These are phyloP conservation scores for Neovahlkampfia damariscottae DNA, from an alignment of 78 protist species.

Conservation along the genomic window DNA sequence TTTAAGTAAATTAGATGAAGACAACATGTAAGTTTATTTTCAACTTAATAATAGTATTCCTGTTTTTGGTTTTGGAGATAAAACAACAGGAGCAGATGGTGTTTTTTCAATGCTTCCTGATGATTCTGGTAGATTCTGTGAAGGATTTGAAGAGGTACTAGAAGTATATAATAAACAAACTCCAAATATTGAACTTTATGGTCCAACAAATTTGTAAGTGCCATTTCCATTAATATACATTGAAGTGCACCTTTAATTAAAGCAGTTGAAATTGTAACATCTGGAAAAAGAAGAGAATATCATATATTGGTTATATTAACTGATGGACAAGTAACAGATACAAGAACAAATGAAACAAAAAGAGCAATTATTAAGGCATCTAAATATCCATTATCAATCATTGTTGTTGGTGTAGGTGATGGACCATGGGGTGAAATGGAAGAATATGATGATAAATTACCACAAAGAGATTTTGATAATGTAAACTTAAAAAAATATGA, in stretches of 20 bases:
- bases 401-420: constrained; percentile 23
- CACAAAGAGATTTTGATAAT: constrained; percentile 34
- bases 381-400: constrained; percentile 26
- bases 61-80: constrained; percentile 11
- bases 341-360: not conserved
- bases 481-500: not conserved
- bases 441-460: constrained; percentile 30
- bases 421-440: constrained; percentile 47
- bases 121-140: not conserved
- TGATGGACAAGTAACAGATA: constrained; percentile 18
- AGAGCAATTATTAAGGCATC: constrained; percentile 33
- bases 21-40: too few species aligned
- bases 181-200: not conserved
- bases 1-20: constrained; percentile 23
- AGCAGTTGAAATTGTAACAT: constrained; percentile 8
- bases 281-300: not conserved
- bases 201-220: constrained; percentile 30
- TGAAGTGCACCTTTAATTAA: constrained; percentile 28
- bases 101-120: constrained; percentile 13
- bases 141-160: not conserved
- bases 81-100: not conserved
- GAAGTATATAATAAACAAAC: not conserved
- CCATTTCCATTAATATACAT: too few species aligned
- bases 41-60: too few species aligned
- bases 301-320: constrained; percentile 24